Base-by-base conservation (phyloP, 208 protist species). In the Trypanosomatidae sp. region DNA sequence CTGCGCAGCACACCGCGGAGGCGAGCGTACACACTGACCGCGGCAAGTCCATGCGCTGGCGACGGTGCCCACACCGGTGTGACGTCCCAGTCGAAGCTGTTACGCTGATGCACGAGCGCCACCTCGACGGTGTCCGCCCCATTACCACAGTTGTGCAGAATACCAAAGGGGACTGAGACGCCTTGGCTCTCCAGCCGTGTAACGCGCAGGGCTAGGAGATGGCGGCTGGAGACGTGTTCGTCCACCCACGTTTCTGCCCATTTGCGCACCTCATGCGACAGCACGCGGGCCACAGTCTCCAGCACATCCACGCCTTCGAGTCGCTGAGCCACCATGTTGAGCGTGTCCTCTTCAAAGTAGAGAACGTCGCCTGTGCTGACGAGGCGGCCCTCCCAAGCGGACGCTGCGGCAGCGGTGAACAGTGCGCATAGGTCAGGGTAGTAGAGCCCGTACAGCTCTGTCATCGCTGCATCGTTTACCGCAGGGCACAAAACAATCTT, bases 331-430 rank as follows among this genome's bases (percentile, higher is more conserved):
- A 55, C 69, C 12, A 2, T 53, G 55, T 70, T 69, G n/a, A 81
- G 82, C 50, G 53, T 65, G 22, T 47, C 62, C 13, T 65, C 50
- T 0, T 75, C 71, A 9, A 95, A 28, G 1, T 55, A 78, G 47
- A 93, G 62, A 59, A 93, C 80, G 56, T 92, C 87, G n/a, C 87
- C 87, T 28, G 84, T 79, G 60, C 80, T 81, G n/a, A 95, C 75
- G n/a, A 93, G 65, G 47, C 79, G 71, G 0, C 84, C 87, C 62
- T 91, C 60, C 62, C 92, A 79, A 28, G 73, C 52, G 8, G 50
- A 36, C 9, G 80, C 80, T 19, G 71, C 74, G 22, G 83, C 77
- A 25, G 77, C 77, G 10, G 87, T 46, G 13, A 82, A 71, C 53
- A 83, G 64, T 1, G 73, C 74, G 17, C 90, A 71, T 0, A 91